Conservation (phyloP, 106 monocot genomes). For the Dendrobium huoshanense region DNA sequence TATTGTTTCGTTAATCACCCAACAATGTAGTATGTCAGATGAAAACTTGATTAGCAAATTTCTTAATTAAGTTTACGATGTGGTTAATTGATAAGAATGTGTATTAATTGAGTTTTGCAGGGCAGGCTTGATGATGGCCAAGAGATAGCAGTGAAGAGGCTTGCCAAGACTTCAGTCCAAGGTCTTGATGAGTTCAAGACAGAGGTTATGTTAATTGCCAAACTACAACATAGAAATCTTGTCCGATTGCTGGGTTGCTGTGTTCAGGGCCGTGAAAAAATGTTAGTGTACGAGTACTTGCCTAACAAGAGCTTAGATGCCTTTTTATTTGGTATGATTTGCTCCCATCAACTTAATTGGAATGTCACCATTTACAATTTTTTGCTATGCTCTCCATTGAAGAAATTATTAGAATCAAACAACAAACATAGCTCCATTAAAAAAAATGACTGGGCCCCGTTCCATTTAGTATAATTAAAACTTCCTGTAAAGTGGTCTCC, state of each 20-base stretch:
- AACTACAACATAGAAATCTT: conserved; percentile 32
- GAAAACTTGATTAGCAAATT: too few relatives aligned
- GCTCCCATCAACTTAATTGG: background rate
- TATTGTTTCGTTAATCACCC: too few relatives aligned
- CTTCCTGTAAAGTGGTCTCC: too few relatives aligned
- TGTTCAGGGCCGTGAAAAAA: conserved; percentile 20
- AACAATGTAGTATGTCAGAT: too few relatives aligned
- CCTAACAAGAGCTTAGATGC: conserved; percentile 30
- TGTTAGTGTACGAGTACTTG: conserved; percentile 39
- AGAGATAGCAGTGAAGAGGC: conserved; percentile 30
- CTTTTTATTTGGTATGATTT: conserved; percentile 26
- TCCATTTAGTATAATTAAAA: too few relatives aligned
- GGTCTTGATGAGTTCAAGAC: conserved; percentile 31
- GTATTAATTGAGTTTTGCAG: conserved; percentile 2
- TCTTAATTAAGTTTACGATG: too few relatives aligned
- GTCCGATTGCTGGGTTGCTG: conserved; percentile 30
- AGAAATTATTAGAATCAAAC: too few relatives aligned
- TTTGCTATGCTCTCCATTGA: too few relatives aligned
- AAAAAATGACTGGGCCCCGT: too few relatives aligned
- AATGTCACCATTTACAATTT: background rate
- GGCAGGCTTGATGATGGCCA: conserved; percentile 20
- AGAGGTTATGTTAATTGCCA: conserved; percentile 18
- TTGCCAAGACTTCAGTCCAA: conserved; percentile 22
- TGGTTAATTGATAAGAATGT: too few relatives aligned
- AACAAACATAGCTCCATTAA: too few relatives aligned